A percentile compares a stretch with the other conserved stretches of the same genome.
phyloP scores from a whole-genome alignment of 257 asterid genomes.

The Knoxia roxburghii region DNA sequence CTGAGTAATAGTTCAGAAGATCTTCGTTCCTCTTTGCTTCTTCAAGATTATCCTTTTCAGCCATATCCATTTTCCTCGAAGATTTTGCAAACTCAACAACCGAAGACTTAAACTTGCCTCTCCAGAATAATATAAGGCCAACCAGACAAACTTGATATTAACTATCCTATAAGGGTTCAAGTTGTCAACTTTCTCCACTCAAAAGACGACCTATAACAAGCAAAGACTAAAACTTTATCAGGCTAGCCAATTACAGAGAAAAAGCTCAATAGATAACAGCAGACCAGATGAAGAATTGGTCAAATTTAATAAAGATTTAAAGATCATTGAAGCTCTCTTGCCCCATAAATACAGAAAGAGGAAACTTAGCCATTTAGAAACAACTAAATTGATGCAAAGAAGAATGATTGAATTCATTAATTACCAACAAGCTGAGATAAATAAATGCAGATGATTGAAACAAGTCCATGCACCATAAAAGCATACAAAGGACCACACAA shows the following conservation, averaged over 20 bases:
- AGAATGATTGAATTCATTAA: slow-evolving; percentile 14
- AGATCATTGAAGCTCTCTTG: not conserved
- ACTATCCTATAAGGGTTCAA: not conserved
- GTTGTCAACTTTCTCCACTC: slow-evolving; percentile 4
- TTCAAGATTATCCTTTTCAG: slow-evolving; percentile 44
- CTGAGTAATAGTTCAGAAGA: slow-evolving; percentile 35
- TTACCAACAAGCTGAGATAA: slow-evolving; percentile 1
- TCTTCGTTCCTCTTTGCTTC: slow-evolving; percentile 40
- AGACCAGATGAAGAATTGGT: not conserved
- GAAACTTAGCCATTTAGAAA: not conserved
- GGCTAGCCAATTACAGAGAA: not conserved
- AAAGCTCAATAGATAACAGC: slow-evolving; percentile 1
- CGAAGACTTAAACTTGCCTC: slow-evolving; percentile 15
- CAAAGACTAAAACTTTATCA: slow-evolving; percentile 6
- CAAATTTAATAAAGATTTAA: not conserved
- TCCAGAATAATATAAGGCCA: slow-evolving; percentile 15
- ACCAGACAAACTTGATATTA: slow-evolving; percentile 11
- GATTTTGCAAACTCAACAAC: not conserved
- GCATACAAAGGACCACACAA: slow-evolving; percentile 10
- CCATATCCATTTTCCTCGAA: slow-evolving; percentile 33
- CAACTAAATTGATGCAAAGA: not conserved
- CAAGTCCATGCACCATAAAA: slow-evolving; percentile 10
- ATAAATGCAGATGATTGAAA: slow-evolving; percentile 13
- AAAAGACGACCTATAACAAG: slow-evolving; percentile 3
- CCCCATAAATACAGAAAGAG: not conserved